Evolutionary conservation across 108 stramenopile species (phyloP).

Genomic region (Fragilaria crotonensis): DNA sequence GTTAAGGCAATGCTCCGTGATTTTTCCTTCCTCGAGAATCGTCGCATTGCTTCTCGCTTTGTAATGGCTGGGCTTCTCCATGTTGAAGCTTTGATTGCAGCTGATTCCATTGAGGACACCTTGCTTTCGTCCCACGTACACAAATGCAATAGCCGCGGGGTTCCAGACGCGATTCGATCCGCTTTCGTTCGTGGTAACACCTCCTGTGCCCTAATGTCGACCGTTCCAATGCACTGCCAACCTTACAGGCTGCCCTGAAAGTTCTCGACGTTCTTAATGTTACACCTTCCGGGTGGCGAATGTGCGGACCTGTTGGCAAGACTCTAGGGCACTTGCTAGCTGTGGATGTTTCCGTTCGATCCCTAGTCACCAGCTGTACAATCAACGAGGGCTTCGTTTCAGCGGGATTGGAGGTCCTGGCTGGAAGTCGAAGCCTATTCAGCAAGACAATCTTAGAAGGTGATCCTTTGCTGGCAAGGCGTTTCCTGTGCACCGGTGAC

Average conservation of each 20-base stretch:
- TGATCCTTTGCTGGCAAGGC: background rate
- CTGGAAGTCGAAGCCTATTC: background rate
- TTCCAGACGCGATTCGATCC: background rate
- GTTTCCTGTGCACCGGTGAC: no score
- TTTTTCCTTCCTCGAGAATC: conserved; percentile 25
- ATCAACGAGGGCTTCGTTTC: background rate
- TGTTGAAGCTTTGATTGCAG: background rate
- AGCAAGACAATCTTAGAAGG: background rate
- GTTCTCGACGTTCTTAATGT: background rate
- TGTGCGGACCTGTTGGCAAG: background rate
- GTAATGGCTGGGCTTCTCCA: background rate
- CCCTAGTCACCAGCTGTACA: background rate
- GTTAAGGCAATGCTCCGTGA: conserved; percentile 20
- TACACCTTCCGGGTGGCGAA: background rate
- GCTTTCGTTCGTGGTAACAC: background rate
- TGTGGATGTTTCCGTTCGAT: background rate
- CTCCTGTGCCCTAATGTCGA: background rate
- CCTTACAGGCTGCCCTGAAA: background rate
- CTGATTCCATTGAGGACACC: background rate
- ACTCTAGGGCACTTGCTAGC: background rate
- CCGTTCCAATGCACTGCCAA: background rate
- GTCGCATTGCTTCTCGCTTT: background rate
- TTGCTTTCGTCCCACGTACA: no score
- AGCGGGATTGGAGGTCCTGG: background rate
- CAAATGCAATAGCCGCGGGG: background rate